Base-by-base conservation (phyloP, 257 asterid species). In the Fraxinus excelsior region DNA sequence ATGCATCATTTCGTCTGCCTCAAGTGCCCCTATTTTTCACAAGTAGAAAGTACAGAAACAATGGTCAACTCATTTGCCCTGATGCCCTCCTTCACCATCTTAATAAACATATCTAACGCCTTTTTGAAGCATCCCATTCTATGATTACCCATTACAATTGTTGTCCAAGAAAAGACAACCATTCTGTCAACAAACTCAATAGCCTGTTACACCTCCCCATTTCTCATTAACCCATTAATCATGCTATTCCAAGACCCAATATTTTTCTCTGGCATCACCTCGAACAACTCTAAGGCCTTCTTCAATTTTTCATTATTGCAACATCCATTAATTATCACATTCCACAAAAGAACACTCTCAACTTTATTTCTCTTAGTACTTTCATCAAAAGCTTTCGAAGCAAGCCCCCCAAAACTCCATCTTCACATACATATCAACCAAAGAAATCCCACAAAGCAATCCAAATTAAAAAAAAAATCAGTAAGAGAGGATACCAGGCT, bases 91-190 rank as follows among this genome's bases (percentile, higher is more conserved):
- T 80, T 80, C 65, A 70, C 66, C 89, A 85, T 85, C 76, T 42
- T 78, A 44, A 78, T 80, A 67, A 82, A 85, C 71, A 80, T 64
- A 40, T 72, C 78, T 37, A 82, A 53, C 3, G 85, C 87, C 74
- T 81, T 76, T 38, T 80, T 79, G n/a, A n/a, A 46, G 76, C 84
- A 74, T 64, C 70, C 82, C 87, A 78, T 85, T 85, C n/a, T 56
- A 68, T 0, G 75, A 75, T 14, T 82, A 53, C 2, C 89, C 87
- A 34, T 76, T 80, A 85, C 73, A 74, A 85, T 76, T 9, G 80
- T 69, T 19, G 87, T 85, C 89, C 89, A 85, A 70, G 89, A 78
- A 80, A 85, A 79, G 74, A 86, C 90, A 78, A 13, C 69, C 88
- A 86, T 86, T 75, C 67, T 49, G 8, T 70, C 78, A 21, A 86